phyloP scores from a whole-genome alignment of 805 yeast species.

The Candida khao-thaluensis region DNA sequence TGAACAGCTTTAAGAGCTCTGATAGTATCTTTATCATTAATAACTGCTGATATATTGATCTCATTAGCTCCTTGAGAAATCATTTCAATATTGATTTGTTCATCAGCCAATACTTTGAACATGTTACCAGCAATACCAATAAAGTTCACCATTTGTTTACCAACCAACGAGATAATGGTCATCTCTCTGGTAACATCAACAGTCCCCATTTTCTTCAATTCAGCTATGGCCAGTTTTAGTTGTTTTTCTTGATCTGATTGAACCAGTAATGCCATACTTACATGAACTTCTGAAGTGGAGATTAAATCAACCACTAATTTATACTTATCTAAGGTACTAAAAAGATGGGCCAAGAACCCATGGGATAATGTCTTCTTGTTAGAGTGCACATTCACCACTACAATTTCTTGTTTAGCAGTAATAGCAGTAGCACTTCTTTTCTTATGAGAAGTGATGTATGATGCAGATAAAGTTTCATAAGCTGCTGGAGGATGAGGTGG shows the following conservation, averaged over 20 bases:
- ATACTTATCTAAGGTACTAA: conserved; percentile 79
- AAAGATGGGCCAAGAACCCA: conserved; percentile 91
- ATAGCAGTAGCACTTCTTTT: conserved; percentile 88
- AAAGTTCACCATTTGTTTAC: conserved; percentile 94
- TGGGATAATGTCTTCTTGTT: conserved; percentile 90
- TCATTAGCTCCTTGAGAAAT: conserved; percentile 98
- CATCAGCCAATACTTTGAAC: conserved; percentile 92
- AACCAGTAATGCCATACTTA: conserved; percentile 93
- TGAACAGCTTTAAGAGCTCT: conserved; percentile 88
- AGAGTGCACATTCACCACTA: conserved; percentile 89
- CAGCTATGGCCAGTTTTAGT: conserved; percentile 71
- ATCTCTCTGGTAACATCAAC: conserved; percentile 86
- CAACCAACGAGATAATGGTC: conserved; percentile 92
- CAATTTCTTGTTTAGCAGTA: conserved; percentile 89
- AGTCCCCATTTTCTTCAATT: conserved; percentile 75
- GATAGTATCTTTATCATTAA: conserved; percentile 75
- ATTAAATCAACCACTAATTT: conserved; percentile 91
- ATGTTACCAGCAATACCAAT: conserved; percentile 97
- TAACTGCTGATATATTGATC: conserved; percentile 93
- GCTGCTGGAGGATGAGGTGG: conserved; percentile 95
- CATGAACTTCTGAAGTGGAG: conserved; percentile 96
- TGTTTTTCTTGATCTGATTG: conserved; percentile 61
- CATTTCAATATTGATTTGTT: conserved; percentile 93
- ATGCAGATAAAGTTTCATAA: conserved; percentile 44
- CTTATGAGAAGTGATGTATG: conserved; percentile 40